A percentile compares a stretch with the other conserved stretches of the same genome.
Evolutionary conservation across 257 asterid species (phyloP).

Genomic region (Ilex asprella): DNA sequence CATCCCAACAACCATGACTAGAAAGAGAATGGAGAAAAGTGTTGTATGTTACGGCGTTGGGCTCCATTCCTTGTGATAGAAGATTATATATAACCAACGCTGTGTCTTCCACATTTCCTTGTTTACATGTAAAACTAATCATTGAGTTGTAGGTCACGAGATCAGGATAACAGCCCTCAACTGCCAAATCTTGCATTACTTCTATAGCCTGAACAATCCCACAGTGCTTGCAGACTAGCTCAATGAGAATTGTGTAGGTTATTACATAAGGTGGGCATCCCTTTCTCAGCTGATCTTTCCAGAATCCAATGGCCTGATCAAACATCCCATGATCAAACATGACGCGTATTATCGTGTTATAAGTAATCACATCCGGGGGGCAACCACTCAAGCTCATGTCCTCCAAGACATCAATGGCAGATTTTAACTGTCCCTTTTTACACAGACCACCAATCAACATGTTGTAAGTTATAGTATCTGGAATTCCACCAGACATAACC

Average conservation of each 20-base stretch:
- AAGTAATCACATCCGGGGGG: constrained; percentile 73
- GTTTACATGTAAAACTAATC: constrained; percentile 58
- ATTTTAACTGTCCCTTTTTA: constrained; percentile 41
- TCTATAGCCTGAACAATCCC: constrained; percentile 62
- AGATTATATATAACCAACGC: constrained; percentile 38
- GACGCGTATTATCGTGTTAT: constrained; percentile 60
- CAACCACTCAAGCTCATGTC: constrained; percentile 86
- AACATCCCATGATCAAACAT: constrained; percentile 54
- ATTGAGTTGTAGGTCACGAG: constrained; percentile 70
- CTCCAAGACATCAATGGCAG: constrained; percentile 56
- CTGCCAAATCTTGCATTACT: constrained; percentile 66
- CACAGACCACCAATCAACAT: constrained; percentile 79
- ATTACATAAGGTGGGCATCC: constrained; percentile 79
- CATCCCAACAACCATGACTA: constrained; percentile 47
- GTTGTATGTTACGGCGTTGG: constrained; percentile 65
- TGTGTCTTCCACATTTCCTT: constrained; percentile 49
- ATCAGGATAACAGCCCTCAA: constrained; percentile 88
- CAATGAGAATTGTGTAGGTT: constrained; percentile 66
- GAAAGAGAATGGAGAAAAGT: constrained; percentile 76
- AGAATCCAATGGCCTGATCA: constrained; percentile 59
- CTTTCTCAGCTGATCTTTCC: constrained; percentile 73
- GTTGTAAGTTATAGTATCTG: constrained; percentile 82
- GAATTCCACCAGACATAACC: constrained; percentile 88
- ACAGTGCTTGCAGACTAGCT: constrained; percentile 46
- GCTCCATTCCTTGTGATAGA: constrained; percentile 63